Evolutionary conservation across 495 filamentous ascomycete species (phyloP).

Genomic region (Paragyromitra xinjiangensis): DNA sequence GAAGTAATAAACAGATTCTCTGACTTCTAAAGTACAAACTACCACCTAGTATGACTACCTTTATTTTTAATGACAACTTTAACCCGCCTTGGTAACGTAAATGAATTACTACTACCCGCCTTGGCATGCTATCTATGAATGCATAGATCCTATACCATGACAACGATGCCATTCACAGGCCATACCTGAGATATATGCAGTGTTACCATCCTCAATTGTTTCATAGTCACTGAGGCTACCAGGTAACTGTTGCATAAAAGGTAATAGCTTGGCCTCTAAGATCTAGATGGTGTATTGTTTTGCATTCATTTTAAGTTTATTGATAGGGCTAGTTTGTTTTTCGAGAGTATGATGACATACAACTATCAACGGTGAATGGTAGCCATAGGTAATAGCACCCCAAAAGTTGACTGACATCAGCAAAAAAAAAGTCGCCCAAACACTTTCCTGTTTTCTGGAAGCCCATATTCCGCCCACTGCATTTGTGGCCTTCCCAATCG

Average conservation of each 20-base stretch:
- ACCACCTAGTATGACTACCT: conserved; percentile 22
- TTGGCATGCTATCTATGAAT: conserved; percentile 30
- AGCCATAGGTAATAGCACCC: neutral
- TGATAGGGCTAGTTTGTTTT: neutral
- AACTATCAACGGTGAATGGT: neutral
- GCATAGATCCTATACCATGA: conserved; percentile 16
- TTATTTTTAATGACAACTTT: conserved; percentile 42
- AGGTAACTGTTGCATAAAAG: neutral
- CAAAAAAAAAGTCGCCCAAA: too few relatives aligned
- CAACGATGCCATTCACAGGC: neutral
- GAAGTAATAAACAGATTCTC: conserved; percentile 9
- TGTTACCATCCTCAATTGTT: conserved; percentile 21
- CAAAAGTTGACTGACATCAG: conserved; percentile 1
- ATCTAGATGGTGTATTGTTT: conserved; percentile 2
- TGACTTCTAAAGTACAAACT: neutral
- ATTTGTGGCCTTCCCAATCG: too few relatives aligned
- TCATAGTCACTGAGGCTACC: neutral
- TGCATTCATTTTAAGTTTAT: conserved; percentile 13
- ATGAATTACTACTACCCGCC: too few relatives aligned
- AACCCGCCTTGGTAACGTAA: conserved; percentile 15
- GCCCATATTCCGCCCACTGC: too few relatives aligned
- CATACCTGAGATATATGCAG: conserved; percentile 2
- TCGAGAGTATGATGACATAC: neutral
- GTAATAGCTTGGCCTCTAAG: neutral
- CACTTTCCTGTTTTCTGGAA: too few relatives aligned